Evolutionary conservation across 2,329 filamentous ascomycete genomes (phyloP).

Genomic region (Hypoxylon sp.): DNA sequence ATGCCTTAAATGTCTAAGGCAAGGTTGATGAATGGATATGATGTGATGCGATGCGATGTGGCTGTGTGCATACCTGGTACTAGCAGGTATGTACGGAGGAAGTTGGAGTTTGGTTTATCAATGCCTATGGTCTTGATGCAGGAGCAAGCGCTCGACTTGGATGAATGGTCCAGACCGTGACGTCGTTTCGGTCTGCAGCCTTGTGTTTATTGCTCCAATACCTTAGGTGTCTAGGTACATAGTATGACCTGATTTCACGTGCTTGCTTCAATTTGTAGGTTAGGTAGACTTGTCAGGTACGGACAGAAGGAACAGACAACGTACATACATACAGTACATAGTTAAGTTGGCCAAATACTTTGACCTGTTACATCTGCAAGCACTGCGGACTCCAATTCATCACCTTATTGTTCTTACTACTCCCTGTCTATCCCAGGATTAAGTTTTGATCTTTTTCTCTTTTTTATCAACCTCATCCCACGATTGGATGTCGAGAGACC

Average conservation of each 20-base stretch:
- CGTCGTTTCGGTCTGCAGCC: constrained; percentile 29
- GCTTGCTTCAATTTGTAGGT: no score
- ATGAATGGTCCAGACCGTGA: constrained; percentile 15
- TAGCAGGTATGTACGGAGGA: no score
- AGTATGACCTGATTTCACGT: constrained; percentile 7
- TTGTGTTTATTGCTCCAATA: constrained; percentile 18
- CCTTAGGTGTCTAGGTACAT: background rate
- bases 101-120: no score
- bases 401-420: constrained; percentile 7
- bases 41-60: constrained; percentile 17
- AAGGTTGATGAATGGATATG: background rate
- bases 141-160: no score
- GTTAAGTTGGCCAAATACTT: no score
- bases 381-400: constrained; percentile 23
- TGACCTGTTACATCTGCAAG: constrained; percentile 31
- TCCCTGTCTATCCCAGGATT: no score
- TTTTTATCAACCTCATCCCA: background rate
- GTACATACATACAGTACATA: no score
- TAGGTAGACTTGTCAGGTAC: no score
- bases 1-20: no score
- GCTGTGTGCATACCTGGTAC: constrained; percentile 13
- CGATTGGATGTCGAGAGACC: constrained; percentile 13
- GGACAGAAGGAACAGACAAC: no score
- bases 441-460: background rate
- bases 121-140: no score